Percentiles rank a stretch among this genome's conserved stretches.
phyloP scores from a whole-genome alignment of 176 grass and related monocot species.

The Ampelocalamus luodianensis region DNA sequence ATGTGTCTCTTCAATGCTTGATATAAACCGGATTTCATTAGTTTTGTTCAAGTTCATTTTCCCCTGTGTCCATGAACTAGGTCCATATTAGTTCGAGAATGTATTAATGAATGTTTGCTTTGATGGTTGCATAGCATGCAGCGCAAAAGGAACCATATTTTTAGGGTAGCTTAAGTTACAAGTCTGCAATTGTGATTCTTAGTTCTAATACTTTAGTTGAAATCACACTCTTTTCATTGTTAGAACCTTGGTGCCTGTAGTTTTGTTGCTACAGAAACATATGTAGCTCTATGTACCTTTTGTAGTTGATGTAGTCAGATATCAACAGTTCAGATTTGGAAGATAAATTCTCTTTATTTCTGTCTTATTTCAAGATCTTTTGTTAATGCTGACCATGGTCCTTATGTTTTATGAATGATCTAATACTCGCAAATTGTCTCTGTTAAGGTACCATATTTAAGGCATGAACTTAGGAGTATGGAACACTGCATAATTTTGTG shows the following conservation, averaged over 20 bases:
- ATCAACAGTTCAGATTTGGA: background rate
- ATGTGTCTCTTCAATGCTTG: background rate
- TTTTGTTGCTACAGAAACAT: background rate
- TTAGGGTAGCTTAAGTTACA: no score
- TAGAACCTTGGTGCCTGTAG: background rate
- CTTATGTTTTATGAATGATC: background rate
- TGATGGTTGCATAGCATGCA: no score
- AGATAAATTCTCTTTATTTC: background rate
- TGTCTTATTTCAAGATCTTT: background rate
- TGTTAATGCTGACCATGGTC: background rate
- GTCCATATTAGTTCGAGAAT: no score
- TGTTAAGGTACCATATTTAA: background rate
- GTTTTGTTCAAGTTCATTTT: background rate
- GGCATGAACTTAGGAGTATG: background rate
- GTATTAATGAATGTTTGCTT: no score
- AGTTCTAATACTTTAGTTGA: no score
- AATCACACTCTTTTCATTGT: background rate
- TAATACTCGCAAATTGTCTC: background rate
- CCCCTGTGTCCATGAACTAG: no score
- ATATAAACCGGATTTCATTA: background rate
- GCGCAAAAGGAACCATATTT: no score
- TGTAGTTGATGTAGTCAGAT: background rate
- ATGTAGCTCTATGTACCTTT: background rate
- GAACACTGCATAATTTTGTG: background rate
- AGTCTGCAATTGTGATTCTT: no score